Base-by-base conservation (phyloP, 176 grass and related monocot genomes). In the Triticum dicoccoides region DNA sequence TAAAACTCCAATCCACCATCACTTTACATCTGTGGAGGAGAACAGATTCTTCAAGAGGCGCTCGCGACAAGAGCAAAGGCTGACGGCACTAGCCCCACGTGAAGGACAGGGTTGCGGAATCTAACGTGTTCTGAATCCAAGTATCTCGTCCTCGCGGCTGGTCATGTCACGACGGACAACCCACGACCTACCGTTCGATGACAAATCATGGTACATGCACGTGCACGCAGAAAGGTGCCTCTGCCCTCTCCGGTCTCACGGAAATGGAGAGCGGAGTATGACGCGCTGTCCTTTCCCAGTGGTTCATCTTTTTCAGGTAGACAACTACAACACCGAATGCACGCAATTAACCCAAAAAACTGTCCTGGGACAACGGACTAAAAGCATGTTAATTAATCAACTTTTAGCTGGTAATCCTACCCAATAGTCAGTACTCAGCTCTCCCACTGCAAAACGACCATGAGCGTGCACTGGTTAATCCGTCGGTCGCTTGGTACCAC, bases 141-240 rank as follows among this genome's bases (percentile, higher is more conserved):
- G 64, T 66, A 66, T 32, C 56, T 21, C n/a, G 56, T 14, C 42
- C 18, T 82, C 27, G 41, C 29, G 39, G 30, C 6, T 52, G 58
- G 67, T 52, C 81, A 65, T 5, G 76, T 84, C 52, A 56, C 73
- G 39, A 80, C 42, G 56, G 56, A 65, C 76, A 56, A 51, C 14
- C 49, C 49, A 6, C 49, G 49, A 52, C 49, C 14, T 52, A 17
- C 49, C 14, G 49, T 52, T 17, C 49, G 49, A 52, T 52, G 49
- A 52, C 49, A 52, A 52, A 52, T 52, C 47, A 52, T 21, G 24
- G 76, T 74, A 33, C 87, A 80, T 6, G 66, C 82, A 76, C 61
- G 61, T 82, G 86, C 61, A 73, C 4, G 17, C 65, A 4, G n/a
- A 51, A 47, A 78, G 73, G 18, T 7, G 7, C 24, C 1, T 2